Base-by-base conservation (phyloP, 208 protist genomes). In the Acanthamoeba triangularis region DNA sequence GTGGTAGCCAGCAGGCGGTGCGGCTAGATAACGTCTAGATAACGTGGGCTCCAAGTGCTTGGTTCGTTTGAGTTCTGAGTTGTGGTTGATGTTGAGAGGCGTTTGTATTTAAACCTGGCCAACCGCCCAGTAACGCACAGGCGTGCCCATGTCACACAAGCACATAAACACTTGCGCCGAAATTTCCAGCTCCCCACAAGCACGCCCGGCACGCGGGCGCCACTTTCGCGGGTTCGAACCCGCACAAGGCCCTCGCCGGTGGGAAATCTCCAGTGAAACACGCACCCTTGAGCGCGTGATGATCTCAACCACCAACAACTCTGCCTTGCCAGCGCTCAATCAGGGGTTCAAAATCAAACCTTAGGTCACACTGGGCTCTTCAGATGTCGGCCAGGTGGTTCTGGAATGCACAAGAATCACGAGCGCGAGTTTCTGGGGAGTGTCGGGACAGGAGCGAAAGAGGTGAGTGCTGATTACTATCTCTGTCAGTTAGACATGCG, bases 41-140 rank as follows among this genome's bases (percentile, higher is more conserved):
- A n/a, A n/a, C n/a, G n/a, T n/a, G n/a, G n/a, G n/a, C n/a, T n/a
- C n/a, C n/a, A n/a, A n/a, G n/a, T n/a, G n/a, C 54, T 61, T 61
- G 18, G 13, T 61, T 25, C 20, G 13, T 5, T 61, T 61, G 18
- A 25, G 18, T 16, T 25, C 13, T 61, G 54, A 25, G 54, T 5
- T 61, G 54, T 61, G 13, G 54, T 61, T 61, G 65, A 25, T 37
- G 65, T 2, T 72, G 25, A 37, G 65, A 30, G 7, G n/a, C 25
- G 18, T 72, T 33, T 72, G 65, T 11, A 72, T 78, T 78, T 78
- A 78, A 78, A 78, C 69, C 41, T 20, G 69, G 25, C n/a, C 28
- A 78, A 35, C 69, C 25, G 65, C 18, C 61, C 18, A 67, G 61
- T 72, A 78, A 44, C 69, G 69, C 49, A 3, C 13, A 2, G 14